Conservation (phyloP, 225 moss, liverwort and hornwort species). For the Pseudisothecium myosuroides region DNA sequence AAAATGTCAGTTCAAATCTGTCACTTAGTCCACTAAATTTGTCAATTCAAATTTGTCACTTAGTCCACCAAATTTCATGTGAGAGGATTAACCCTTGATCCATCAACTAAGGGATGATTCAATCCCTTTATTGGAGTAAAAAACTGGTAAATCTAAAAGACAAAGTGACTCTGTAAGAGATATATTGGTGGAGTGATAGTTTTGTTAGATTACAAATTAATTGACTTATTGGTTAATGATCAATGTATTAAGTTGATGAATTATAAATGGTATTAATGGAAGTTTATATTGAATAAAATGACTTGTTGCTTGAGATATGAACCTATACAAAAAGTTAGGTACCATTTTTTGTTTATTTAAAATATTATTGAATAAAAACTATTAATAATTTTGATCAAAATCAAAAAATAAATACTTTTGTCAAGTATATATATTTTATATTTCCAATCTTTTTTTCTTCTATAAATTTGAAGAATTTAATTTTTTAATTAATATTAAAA, state of each 20-base stretch:
- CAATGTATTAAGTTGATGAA: background rate
- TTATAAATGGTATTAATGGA: background rate
- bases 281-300: background rate
- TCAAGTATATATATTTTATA: background rate
- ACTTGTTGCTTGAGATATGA: background rate
- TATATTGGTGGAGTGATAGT: too few relatives aligned
- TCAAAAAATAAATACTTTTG: too few relatives aligned
- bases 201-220: background rate
- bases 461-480: background rate
- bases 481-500: too few relatives aligned
- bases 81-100: background rate
- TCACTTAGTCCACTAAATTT: background rate
- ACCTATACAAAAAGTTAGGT: background rate
- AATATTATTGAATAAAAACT: background rate
- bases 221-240: too few relatives aligned
- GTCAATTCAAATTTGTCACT: accelerated
- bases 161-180: background rate
- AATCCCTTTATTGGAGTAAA: background rate
- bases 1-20: background rate
- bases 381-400: background rate
- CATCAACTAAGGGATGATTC: too few relatives aligned
- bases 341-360: too few relatives aligned
- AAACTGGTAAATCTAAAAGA: background rate
- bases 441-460: background rate
- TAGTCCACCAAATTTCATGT: background rate